Evolutionary conservation across 768 basidiomycete species (phyloP).

Genomic region (Leccinum uliginosum): DNA sequence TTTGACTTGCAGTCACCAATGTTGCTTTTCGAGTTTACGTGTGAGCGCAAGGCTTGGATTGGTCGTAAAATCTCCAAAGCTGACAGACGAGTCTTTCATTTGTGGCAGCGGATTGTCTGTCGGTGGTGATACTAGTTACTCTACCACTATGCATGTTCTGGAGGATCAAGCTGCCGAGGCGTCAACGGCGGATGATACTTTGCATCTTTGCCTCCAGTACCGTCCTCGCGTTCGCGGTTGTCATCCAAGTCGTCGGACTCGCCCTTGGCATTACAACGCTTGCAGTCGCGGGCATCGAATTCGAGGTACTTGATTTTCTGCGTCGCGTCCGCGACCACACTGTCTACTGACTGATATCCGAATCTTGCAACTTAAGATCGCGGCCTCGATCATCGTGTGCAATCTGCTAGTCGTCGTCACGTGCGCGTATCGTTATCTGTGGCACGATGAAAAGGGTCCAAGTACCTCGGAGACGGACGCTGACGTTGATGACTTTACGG

Average conservation of each 20-base stretch:
- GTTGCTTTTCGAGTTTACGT: slow-evolving; percentile 2
- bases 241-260: slow-evolving; percentile 7
- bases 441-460: neutral
- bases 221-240: slow-evolving; percentile 8
- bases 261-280: neutral
- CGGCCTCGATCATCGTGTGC: slow-evolving; percentile 11
- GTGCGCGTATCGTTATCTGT: slow-evolving; percentile 9
- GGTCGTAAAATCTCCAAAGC: neutral
- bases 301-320: slow-evolving; percentile 1
- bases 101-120: slow-evolving; percentile 6
- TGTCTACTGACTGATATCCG: neutral
- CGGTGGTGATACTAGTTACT: slow-evolving; percentile 8
- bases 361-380: neutral
- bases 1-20: neutral
- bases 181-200: slow-evolving; percentile 18
- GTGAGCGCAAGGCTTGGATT: neutral
- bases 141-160: slow-evolving; percentile 15
- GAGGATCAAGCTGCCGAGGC: slow-evolving; percentile 11
- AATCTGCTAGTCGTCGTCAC: slow-evolving; percentile 17
- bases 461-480: neutral
- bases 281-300: slow-evolving; percentile 1
- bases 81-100: neutral
- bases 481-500: slow-evolving; percentile 1
- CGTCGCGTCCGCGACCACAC: neutral
- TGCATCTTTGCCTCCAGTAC: slow-evolving; percentile 14